Base-by-base conservation (phyloP, 306 rosid species). In the Lathyrus tuberosus region DNA sequence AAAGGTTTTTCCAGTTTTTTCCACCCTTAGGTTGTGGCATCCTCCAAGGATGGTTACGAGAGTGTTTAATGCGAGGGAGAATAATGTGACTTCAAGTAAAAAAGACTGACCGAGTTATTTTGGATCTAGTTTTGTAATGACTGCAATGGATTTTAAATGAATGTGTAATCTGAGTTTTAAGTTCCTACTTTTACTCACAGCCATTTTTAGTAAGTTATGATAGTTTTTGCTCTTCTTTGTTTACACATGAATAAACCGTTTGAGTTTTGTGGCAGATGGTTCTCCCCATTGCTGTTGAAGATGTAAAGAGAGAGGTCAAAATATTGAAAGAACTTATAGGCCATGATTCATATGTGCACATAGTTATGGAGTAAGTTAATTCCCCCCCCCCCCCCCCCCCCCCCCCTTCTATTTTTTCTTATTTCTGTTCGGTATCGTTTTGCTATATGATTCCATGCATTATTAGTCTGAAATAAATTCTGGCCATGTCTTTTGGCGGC, bases 201-300 rank as follows among this genome's bases (percentile, higher is more conserved):
- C 56, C 15, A 26, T n/a, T 30, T 24, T 16, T 65, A 44, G 54
- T 60, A 5, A 18, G 53, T 54, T 59, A 46, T 54, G 40, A 5
- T 57, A 28, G 43, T 20, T 73, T 30, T 30, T 48, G 48, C 35
- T 58, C 15, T 43, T 28, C 38, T 74, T 62, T 30, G 57, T 43
- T 69, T 67, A 35, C n/a, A 6, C 8, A 20, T 42, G 61, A 70
- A 58, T 67, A 14, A 35, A 40, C 56, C 28, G 38, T 78, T 82
- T 82, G 80, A 69, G 43, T 79, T 71, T 86, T 81, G 72, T 71
- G 78, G 77, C 91, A 95, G 99, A 95, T 95, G 99, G 75, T 95
- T 84, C 91, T 91, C 76, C 97, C 97, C 15, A 89, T 95, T 56
- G 99, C 99, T 0, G 99, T 95, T 41, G 99, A 95, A 84, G 99